Conservation (phyloP, 2,329 filamentous ascomycete species). For the Aureobasidium namibiae region DNA sequence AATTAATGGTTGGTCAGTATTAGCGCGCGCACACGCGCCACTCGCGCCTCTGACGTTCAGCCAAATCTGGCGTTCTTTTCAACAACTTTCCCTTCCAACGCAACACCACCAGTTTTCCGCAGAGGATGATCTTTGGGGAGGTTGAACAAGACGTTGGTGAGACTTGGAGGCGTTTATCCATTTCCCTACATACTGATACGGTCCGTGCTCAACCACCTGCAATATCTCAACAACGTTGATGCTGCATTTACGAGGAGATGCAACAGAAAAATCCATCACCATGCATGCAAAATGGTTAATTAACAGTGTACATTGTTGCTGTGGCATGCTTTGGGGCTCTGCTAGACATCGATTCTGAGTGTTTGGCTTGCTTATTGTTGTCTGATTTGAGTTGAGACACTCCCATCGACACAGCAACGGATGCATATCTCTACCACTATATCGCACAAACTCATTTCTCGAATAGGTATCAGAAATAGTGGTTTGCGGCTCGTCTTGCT, state of each 20-base stretch:
- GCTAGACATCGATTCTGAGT: not conserved
- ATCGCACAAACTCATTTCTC: conserved; percentile 1
- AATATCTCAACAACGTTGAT: conserved; percentile 4
- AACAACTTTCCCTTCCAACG: conserved; percentile 3
- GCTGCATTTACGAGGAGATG: not conserved
- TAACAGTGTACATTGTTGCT: not conserved
- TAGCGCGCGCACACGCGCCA: conserved; percentile 7
- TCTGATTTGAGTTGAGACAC: not conserved
- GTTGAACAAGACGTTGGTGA: conserved; percentile 5
- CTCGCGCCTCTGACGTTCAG: conserved; percentile 7
- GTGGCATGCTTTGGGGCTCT: not conserved
- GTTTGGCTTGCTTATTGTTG: not conserved
- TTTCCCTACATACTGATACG: not conserved
- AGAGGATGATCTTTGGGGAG: not conserved
- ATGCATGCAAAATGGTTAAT: not conserved
- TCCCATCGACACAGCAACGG: conserved; percentile 2
- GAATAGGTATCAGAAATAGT: conserved; percentile 1
- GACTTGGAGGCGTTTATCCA: not conserved
- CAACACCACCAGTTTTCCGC: not conserved
- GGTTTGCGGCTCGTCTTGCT: not conserved
- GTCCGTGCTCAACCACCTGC: not conserved
- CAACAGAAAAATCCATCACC: not conserved
- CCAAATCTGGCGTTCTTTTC: conserved; percentile 6
- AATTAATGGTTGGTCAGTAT: not conserved
- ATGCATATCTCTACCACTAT: not conserved